Evolutionary conservation across 164 flowering plant genomes (phyloP), one percentile per base, ranked within the genome.

Genomic region (Macadamia integrifolia): DNA sequence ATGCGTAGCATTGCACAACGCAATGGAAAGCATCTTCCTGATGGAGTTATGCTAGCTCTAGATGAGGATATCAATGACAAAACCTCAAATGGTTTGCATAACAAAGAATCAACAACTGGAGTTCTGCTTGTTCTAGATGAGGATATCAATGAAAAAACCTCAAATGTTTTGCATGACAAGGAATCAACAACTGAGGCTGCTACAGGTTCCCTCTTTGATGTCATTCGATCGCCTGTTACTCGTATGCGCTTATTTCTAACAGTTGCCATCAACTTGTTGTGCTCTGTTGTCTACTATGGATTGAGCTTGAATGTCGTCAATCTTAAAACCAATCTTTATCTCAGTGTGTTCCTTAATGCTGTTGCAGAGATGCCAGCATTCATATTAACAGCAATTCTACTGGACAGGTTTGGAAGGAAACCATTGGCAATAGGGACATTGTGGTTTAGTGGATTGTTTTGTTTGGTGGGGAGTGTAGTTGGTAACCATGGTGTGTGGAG

Each of bases 311-410:
- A 91, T 59, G 97, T 86, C 0, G 96, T 90, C 32, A 94, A 94
- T 74, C 92, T 94, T 1, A 82, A 79, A 9, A 91, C 98, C 29
- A 91, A 94, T 69, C 82, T 94, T 12, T 84, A 90, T 79, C 61
- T 91, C 64, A 90, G 61, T 42, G 97, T 94, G 11, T 69, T 81
- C 8, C 80, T 90, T 28, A 94, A 94, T 23, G 90, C 91, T 0
- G 79, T 90, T 0, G 88, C 90, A 0, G 98, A 94, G 69, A 82
- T 94, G 89, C 98, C 98, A 0, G 98, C 97, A 0, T 91, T 69
- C 68, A 42, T 77, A 0, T 67, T 94, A 30, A 94, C 97, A 0
- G 93, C 98, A 8, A 3, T 85, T 1, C 48, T 94, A 60, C 55
- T 90, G 35, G 85, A 85, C 71, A 73, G 29, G 63, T 80, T 80